phyloP scores from a whole-genome alignment of 1,284 basidiomycete species.

The Earliella scabrosa region DNA sequence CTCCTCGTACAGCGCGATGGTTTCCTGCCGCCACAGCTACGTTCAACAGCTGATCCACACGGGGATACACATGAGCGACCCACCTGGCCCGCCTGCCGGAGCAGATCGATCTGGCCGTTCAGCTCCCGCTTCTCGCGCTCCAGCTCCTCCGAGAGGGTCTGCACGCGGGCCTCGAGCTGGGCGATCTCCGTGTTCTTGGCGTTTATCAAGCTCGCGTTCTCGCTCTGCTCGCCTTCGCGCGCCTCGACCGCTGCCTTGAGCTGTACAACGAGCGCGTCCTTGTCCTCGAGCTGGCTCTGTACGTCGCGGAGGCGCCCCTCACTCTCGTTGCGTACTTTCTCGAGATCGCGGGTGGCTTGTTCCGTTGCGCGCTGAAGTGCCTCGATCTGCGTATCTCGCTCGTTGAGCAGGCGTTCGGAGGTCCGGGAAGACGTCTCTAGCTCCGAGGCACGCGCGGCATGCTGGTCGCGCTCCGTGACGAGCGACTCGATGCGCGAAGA shows the following conservation, averaged over 20 bases:
- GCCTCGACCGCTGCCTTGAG: conserved; percentile 56
- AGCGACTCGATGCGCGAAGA: conserved; percentile 35
- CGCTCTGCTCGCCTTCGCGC: conserved; percentile 56
- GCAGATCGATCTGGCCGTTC: conserved; percentile 74
- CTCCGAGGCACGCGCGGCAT: conserved; percentile 44
- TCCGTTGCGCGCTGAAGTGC: conserved; percentile 51
- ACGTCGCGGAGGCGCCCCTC: conserved; percentile 50
- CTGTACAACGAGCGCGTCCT: conserved; percentile 46
- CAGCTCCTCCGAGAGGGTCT: conserved; percentile 52
- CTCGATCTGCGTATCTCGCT: conserved; percentile 56
- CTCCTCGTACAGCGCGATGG: conserved; percentile 92
- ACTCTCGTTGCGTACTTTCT: conserved; percentile 48
- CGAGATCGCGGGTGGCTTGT: conserved; percentile 47
- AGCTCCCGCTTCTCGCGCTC: conserved; percentile 73
- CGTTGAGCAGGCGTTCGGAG: conserved; percentile 50
- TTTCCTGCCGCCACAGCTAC: conserved; percentile 61
- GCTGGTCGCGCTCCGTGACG: conserved; percentile 53
- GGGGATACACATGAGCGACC: conserved; percentile 20
- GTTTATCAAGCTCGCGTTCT: conserved; percentile 52
- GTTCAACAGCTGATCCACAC: not conserved
- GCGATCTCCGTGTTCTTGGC: conserved; percentile 61
- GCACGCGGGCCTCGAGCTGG: conserved; percentile 53
- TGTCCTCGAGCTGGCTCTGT: conserved; percentile 52
- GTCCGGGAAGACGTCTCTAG: conserved; percentile 54
- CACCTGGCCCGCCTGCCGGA: conserved; percentile 84